Base-by-base conservation (phyloP, 2,329 filamentous ascomycete species). In the Aspergillus sp. region DNA sequence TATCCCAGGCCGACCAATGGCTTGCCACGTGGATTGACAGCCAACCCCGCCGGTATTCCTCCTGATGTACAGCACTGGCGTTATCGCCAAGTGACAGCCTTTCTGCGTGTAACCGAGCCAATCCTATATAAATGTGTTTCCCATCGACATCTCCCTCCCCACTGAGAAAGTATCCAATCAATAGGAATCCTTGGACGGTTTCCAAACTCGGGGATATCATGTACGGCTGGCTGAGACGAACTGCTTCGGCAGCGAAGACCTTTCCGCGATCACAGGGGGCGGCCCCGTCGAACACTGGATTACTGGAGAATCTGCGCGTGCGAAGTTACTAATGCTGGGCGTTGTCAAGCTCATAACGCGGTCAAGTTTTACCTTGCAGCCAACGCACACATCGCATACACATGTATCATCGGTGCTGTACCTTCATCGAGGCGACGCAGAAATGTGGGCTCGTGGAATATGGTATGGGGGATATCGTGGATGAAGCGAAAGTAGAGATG, bases 381-480 rank as follows among this genome's bases (percentile, higher is more conserved):
- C 17, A 67, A 53, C 40, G 64, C 62, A 53, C 61, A 64, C 64
- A 67, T 66, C 3, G 58, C 61, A 44, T 67, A 62, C 2, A 65
- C 49, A 21, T 64, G 64, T 4, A 64, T 52, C 50, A 57, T 59
- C 4, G 57, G 54, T 9, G 61, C 63, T 33, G 39, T 59, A 11
- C 64, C 58, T n/a, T 65, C 55, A 23, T 57, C 40, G 6, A 67
- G 39, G 12, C 52, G 59, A n/a, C 33, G 53, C 48, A 64, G 57
- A 33, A 67, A 66, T 27, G 56, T 63, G 12, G 57, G 56, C 45
- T 62, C 59, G 35, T 67, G 60, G 21, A 67, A 66, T 39, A 66
- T 57, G 3, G 63, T 64, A 47, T 67, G 63, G 27, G 63, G 58
- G 31, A 67, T 59, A 53, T 67, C 64, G 37, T 67, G 65, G 7